phyloP scores from a whole-genome alignment of 169 alveolate genomes.

The Miamiensis avidus region DNA sequence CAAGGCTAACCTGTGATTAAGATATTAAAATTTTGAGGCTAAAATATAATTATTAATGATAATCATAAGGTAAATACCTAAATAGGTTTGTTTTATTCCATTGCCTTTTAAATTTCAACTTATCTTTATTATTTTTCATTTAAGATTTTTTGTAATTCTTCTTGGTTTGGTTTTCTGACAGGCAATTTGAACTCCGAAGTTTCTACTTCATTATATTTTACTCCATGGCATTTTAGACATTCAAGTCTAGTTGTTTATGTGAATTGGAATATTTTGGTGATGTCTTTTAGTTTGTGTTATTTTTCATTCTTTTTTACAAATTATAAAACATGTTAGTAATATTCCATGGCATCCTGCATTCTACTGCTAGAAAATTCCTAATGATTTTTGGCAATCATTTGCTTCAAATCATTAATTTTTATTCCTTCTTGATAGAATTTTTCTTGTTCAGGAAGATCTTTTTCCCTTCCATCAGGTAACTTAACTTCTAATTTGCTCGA shows the following conservation, averaged over 20 bases:
- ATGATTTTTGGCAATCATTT: slow-evolving; percentile 78
- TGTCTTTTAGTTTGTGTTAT: slow-evolving; percentile 34
- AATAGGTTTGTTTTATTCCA: background rate
- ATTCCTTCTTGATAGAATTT: slow-evolving; percentile 81
- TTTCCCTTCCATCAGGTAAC: slow-evolving; percentile 60
- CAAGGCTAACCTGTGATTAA: slow-evolving; percentile 4
- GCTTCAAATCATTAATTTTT: slow-evolving; percentile 75
- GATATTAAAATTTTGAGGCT: too few relatives aligned
- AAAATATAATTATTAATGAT: background rate
- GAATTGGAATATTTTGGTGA: slow-evolving; percentile 72
- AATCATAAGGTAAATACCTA: background rate
- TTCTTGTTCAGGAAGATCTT: slow-evolving; percentile 50
- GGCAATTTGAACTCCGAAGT: slow-evolving; percentile 40
- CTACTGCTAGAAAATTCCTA: slow-evolving; percentile 70
- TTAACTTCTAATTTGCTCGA: slow-evolving; percentile 70
- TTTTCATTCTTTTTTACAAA: slow-evolving; percentile 68
- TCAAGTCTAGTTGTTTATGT: slow-evolving; percentile 61
- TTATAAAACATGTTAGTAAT: slow-evolving; percentile 63
- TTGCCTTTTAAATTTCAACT: slow-evolving; percentile 21
- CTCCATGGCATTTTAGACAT: slow-evolving; percentile 75
- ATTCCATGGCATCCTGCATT: slow-evolving; percentile 87
- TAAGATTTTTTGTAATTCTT: slow-evolving; percentile 22
- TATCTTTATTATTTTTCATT: slow-evolving; percentile 7
- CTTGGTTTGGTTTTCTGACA: slow-evolving; percentile 24
- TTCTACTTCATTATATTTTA: slow-evolving; percentile 50